Conservation (phyloP, 2,329 filamentous ascomycete genomes). For the Cladophialophora chaetospira region DNA sequence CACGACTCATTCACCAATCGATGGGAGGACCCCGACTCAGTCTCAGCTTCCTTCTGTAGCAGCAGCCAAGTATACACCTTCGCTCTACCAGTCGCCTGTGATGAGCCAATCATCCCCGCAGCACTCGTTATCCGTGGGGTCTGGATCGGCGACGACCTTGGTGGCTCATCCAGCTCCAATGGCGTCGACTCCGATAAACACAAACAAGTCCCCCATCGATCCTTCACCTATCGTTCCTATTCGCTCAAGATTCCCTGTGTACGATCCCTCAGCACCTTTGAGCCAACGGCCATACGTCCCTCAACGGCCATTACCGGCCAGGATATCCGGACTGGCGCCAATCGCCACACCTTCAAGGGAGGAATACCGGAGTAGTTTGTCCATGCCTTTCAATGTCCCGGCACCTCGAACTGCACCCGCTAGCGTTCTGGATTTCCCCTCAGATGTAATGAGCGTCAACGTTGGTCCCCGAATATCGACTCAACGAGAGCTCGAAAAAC, state of each 20-base stretch:
- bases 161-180: slow-evolving; percentile 11
- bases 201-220: slow-evolving; percentile 18
- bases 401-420: slow-evolving; percentile 46
- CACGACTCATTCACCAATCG: slow-evolving; percentile 31
- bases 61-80: slow-evolving; percentile 29
- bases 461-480: slow-evolving; percentile 42
- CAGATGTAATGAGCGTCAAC: slow-evolving; percentile 39
- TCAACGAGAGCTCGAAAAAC: slow-evolving; percentile 41
- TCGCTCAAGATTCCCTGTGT: slow-evolving; percentile 50
- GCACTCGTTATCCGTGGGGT: slow-evolving; percentile 19
- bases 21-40: slow-evolving; percentile 27
- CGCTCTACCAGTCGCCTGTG: slow-evolving; percentile 21
- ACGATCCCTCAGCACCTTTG: slow-evolving; percentile 43
- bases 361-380: slow-evolving; percentile 37
- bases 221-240: slow-evolving; percentile 43
- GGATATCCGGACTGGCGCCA: slow-evolving; percentile 14
- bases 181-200: background rate
- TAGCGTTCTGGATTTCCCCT: slow-evolving; percentile 46
- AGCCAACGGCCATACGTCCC: slow-evolving; percentile 43
- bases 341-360: slow-evolving; percentile 25
- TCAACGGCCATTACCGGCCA: slow-evolving; percentile 29
- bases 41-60: slow-evolving; percentile 8
- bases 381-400: slow-evolving; percentile 32
- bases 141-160: slow-evolving; percentile 27
- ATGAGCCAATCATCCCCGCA: slow-evolving; percentile 24